Evolutionary conservation across 2,329 filamentous ascomycete species (phyloP).

Genomic region (Diaporthe vaccinii): DNA sequence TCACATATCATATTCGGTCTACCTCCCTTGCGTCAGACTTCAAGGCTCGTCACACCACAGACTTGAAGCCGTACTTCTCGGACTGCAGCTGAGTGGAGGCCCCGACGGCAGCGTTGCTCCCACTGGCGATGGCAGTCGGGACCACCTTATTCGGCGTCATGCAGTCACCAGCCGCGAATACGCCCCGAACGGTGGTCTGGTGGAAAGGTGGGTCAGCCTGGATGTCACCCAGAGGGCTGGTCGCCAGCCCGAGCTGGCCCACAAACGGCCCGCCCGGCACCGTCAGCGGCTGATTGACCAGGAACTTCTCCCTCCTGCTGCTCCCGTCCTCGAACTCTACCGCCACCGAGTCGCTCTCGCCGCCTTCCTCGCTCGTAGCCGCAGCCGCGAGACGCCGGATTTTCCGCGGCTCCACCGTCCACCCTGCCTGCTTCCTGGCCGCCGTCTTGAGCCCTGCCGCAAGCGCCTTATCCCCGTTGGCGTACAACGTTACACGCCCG

Average conservation of each 20-base stretch:
- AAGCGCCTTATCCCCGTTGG: constrained; percentile 27
- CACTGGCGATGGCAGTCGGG: constrained; percentile 25
- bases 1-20: neutral
- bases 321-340: constrained; percentile 31
- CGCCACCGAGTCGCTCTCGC: neutral
- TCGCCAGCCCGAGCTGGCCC: constrained; percentile 29
- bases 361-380: neutral
- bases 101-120: constrained; percentile 30
- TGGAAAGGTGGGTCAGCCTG: constrained; percentile 24
- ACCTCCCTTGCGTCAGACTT: neutral
- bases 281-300: constrained; percentile 33
- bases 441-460: constrained; percentile 9
- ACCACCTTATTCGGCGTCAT: constrained; percentile 34
- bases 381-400: neutral
- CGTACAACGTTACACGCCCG: constrained; percentile 18
- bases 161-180: constrained; percentile 37
- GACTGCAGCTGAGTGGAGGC: constrained; percentile 33
- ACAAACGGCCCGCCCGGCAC: constrained; percentile 30
- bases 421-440: constrained; percentile 15
- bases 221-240: constrained; percentile 28
- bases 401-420: constrained; percentile 25
- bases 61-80: constrained; percentile 23
- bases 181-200: constrained; percentile 33
- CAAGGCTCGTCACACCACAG: neutral
- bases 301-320: constrained; percentile 25